Base-by-base conservation (phyloP, 768 basidiomycete species). In the Leucocoprinus sp. region DNA sequence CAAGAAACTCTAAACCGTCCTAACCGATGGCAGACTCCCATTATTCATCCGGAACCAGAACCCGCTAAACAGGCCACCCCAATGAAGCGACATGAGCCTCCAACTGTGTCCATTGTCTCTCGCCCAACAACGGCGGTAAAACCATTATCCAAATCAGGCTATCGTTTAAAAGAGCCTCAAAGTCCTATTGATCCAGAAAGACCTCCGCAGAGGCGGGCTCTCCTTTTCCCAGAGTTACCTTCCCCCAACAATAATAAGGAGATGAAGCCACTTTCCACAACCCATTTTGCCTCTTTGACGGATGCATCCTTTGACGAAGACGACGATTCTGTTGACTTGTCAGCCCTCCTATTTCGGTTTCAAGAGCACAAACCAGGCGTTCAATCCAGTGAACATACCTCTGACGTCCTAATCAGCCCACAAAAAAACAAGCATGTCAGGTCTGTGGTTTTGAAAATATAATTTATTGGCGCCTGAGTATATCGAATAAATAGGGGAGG, bases 401-500 rank as follows among this genome's bases (percentile, higher is more conserved):
- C 28, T 8, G 46, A 48, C 27, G 11, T 42, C 3, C 18, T 35
- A 8, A 18, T 41, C 18, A 48, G 46, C 31, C 46, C 46, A 2
- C 39, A 42, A 23, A 48, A 48, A 17, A 36, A 29, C 31, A 48
- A 42, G 36, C 33, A 42, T 24, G n/a, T 37, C 14, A 41, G 46
- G 46, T 48, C 18, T 19, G 46, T 35, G 7, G 7, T 37, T 26
- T 28, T 29, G 9, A 4, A 9, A n/a, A 9, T 27, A n/a, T 37
- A 8, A 6, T 12, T 3, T 8, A 19, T 17, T 24, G 9, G 12
- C 7, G 4, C 19, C 49, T 35, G 45, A 39, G 21, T 24, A 18
- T 26, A 42, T 43, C 26, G 35, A 21, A 28, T 28, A 24, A 5
- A 35, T 3, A 82, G 80, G n/a, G 72, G 72, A 28, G 79, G 80